Percentiles rank a stretch among this genome's conserved stretches.
Evolutionary conservation across 345 rosid species (phyloP).

Genomic region (Firmiana major): DNA sequence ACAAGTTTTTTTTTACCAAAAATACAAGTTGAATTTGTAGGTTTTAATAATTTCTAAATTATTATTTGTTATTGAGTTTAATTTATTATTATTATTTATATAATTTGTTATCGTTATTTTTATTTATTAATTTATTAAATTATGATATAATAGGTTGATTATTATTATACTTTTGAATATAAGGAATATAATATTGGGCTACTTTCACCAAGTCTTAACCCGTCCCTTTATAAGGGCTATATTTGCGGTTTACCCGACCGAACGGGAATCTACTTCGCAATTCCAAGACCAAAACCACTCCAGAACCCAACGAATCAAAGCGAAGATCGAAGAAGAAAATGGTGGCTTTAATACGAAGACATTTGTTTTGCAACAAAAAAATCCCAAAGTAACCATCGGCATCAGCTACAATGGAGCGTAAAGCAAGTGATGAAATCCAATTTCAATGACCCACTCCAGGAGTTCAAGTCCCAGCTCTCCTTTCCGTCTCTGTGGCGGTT

Average conservation of each 20-base stretch:
- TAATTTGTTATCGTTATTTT: no score
- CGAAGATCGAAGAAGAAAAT: not conserved
- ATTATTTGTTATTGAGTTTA: no score
- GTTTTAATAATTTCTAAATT: no score
- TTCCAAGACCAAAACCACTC: not conserved
- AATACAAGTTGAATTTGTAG: no score
- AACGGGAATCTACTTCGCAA: not conserved
- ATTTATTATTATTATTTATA: no score
- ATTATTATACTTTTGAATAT: no score
- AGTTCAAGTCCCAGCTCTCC: conserved; percentile 49
- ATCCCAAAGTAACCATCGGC: conserved; percentile 17
- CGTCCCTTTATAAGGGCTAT: not conserved
- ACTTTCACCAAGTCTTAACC: not conserved
- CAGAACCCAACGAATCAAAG: not conserved
- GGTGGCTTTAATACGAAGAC: conserved; percentile 30
- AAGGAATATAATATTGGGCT: not conserved
- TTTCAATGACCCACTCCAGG: conserved; percentile 44
- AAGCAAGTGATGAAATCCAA: conserved; percentile 71
- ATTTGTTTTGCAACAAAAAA: conserved; percentile 36
- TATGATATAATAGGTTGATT: no score
- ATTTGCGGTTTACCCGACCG: not conserved
- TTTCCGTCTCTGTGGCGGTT: conserved; percentile 64
- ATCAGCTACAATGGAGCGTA: conserved; percentile 37
- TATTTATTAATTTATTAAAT: no score
- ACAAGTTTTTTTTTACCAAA: no score